Evolutionary conservation across 1,284 basidiomycete species (phyloP).

Genomic region (Ceratobasidium sp.): DNA sequence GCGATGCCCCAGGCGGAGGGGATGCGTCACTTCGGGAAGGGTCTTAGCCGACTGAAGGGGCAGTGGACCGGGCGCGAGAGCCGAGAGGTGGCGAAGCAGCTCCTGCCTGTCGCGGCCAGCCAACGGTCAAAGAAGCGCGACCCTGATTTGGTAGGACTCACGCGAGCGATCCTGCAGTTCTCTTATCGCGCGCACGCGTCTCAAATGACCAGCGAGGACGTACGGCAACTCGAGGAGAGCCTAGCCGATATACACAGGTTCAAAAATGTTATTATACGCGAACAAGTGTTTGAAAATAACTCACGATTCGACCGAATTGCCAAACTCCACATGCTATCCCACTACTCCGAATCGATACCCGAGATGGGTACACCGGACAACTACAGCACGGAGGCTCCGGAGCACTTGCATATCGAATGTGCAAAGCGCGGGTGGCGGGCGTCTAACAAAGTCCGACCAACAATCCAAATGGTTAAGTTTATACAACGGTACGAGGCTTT

Average conservation of each 20-base stretch:
- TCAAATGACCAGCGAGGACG: not conserved
- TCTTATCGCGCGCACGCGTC: not conserved
- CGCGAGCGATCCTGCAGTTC: slow-evolving; percentile 1
- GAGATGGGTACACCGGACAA: slow-evolving; percentile 41
- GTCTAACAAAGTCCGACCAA: slow-evolving; percentile 23
- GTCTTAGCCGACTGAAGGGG: slow-evolving; percentile 47
- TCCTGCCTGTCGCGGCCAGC: slow-evolving; percentile 1
- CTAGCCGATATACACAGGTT: slow-evolving; percentile 48
- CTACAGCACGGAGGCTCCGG: slow-evolving; percentile 45
- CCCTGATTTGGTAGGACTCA: slow-evolving; percentile 33
- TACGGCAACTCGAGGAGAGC: slow-evolving; percentile 30
- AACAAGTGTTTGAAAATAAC: not conserved
- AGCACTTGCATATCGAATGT: slow-evolving; percentile 42
- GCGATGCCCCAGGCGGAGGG: slow-evolving; percentile 24
- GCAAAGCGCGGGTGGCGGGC: slow-evolving; percentile 43
- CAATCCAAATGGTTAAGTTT: slow-evolving; percentile 43
- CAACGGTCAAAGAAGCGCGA: not conserved
- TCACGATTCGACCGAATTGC: slow-evolving; percentile 1
- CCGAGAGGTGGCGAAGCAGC: slow-evolving; percentile 55
- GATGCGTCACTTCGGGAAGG: slow-evolving; percentile 29
- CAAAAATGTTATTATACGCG: slow-evolving; percentile 47
- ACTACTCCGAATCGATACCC: slow-evolving; percentile 30
- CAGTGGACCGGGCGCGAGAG: slow-evolving; percentile 55
- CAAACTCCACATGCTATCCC: slow-evolving; percentile 44
- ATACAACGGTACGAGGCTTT: not conserved